Evolutionary conservation across 345 rosid species (phyloP), one percentile per base, ranked within the genome.

Genomic region (Moringa oleifera): DNA sequence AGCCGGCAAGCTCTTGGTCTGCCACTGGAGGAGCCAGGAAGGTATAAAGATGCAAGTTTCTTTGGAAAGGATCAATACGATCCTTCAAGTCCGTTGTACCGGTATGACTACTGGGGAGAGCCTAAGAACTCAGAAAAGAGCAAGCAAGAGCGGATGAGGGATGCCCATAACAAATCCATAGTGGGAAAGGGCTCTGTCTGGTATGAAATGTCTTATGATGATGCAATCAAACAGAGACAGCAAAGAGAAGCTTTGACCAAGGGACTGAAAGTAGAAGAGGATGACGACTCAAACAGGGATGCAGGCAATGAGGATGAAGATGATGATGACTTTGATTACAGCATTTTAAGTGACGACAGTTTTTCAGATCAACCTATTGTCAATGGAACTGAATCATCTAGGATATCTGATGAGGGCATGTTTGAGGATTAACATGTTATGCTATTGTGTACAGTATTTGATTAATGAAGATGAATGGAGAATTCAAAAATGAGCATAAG

Each of bases 1-100:
- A 90, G 98, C 68, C 90, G 96, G 57, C 87, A 74, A 77, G 84
- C 96, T 59, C 82, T 90, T 18, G 92, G 95, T 28, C 83, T 90
- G 77, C 98, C 98, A 31, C 55, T 88, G 70, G 98, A 90, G 75
- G 97, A 93, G 76, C 97, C 97, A 10, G 98, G 96, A 61, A 90
- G 85, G 74, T 93, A 87, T 52, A 87, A 79, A 66, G 87, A 86
- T n/a, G 71, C 71, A 28, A 90, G 87, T 59, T 93, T 61, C 77
- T 93, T 90, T 58, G 91, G 93, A 57, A 88, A 88, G 80, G 94
- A 88, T 65, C 88, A 87, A 46, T 93, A 93, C 31, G 94, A 93
- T 79, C 96, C 97, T 8, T 72, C 89, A 13, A 84, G 86, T 71
- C 84, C 98, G 18, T 54, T 93, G 21, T 93, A 79, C 37, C 80